Evolutionary conservation across 805 yeast genomes (phyloP).

Genomic region (Hemisphaericaspora nanyangensis): DNA sequence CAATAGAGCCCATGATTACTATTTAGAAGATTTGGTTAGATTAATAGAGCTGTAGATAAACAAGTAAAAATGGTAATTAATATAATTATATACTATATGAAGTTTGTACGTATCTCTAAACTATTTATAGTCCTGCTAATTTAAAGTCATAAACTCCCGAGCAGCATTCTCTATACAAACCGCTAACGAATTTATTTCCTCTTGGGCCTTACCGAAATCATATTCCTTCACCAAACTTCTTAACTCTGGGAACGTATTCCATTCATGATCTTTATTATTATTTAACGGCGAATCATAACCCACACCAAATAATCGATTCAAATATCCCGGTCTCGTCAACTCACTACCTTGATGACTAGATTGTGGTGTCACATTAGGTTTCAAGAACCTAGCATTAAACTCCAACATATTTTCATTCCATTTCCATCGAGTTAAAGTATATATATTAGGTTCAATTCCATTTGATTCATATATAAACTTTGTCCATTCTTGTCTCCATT

Average conservation of each 20-base stretch:
- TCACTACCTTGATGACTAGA: conserved; percentile 13
- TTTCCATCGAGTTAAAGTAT: conserved; percentile 70
- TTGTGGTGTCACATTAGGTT: conserved; percentile 28
- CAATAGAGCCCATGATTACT: conserved; percentile 23
- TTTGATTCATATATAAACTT: conserved; percentile 32
- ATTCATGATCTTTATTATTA: conserved; percentile 32
- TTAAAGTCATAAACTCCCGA: conserved; percentile 6
- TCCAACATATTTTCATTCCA: conserved; percentile 69
- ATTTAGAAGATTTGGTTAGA: conserved; percentile 30
- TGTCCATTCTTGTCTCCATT: conserved; percentile 64
- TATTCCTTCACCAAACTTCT: conserved; percentile 58
- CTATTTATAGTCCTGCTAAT: too few relatives aligned
- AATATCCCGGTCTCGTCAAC: conserved; percentile 59
- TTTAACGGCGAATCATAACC: conserved; percentile 49
- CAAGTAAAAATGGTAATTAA: too few relatives aligned
- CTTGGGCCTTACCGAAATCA: conserved; percentile 53
- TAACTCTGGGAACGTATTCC: conserved; percentile 73
- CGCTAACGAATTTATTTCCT: conserved; percentile 45
- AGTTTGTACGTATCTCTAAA: too few relatives aligned
- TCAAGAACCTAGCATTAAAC: conserved; percentile 52
- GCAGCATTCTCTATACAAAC: conserved; percentile 17
- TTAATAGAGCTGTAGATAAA: background rate
- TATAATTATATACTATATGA: too few relatives aligned
- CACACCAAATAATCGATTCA: conserved; percentile 68
- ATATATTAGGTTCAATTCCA: conserved; percentile 69